Base-by-base conservation (phyloP, 2,329 filamentous ascomycete genomes). In the Botrytis tulipae region DNA sequence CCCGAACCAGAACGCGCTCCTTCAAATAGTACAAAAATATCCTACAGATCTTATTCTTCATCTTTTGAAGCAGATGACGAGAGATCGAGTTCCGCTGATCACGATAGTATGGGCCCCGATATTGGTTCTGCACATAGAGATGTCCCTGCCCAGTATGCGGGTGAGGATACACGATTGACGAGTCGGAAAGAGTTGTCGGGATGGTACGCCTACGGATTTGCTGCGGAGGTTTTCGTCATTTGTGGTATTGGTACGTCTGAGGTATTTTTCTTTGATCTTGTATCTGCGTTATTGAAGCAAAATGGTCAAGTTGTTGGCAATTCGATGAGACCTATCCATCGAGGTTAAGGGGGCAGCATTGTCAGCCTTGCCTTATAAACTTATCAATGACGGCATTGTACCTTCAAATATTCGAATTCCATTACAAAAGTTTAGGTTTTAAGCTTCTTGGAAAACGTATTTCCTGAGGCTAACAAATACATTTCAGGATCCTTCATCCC, bases 151-250 rank as follows among this genome's bases (percentile, higher is more conserved):
- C 78, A 89, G 73, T 97, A 97, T 82, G 86, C 87, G 3, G 94
- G 93, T 75, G 94, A 98, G 82, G 96, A 99, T 82, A 93, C 90
- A 37, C 88, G 95, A n/a, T 89, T 92, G 72, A 98, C 96, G 16
- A 97, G 93, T 82, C 85, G 84, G 78, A 95, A 92, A 82, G 96
- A 99, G 87, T 88, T 98, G 74, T 86, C 90, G 57, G 96, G 95
- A 78, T 99, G 97, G 93, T 99, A 98, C 83, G 92, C 92, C 82
- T 98, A 98, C 85, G 93, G 93, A 60, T 98, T 97, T 87, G 96
- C 96, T 37, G 94, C 95, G 32, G 96, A 99, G 84, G 95, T 97
- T 71, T 98, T 98, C 82, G 93, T 97, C 25, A 93, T 98, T 73
- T 98, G 96, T 82, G 95, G 90, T 35, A 89, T 93, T 81, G 90